Base-by-base conservation (phyloP, 1,284 basidiomycete species). In the Ganoderma resinaceum region DNA sequence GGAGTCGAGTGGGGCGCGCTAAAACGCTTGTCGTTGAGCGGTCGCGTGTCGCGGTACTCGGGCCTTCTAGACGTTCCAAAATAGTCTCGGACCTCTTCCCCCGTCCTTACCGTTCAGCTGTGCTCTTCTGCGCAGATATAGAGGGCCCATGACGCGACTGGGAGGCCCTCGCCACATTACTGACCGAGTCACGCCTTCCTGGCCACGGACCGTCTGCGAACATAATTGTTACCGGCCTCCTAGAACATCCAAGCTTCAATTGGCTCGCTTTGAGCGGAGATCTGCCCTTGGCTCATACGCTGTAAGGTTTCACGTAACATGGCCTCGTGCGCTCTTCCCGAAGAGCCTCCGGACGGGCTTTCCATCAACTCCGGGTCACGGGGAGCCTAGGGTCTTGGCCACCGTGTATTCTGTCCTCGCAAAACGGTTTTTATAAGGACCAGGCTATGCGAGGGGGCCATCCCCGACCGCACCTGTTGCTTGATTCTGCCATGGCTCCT, bases 321-420 rank as follows among this genome's bases (percentile, higher is more conserved):
- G 46, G 29, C 43, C 62, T 58, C 67, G 67, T 65, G 57, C 40
- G 52, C 40, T 38, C 59, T 40, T 62, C 53, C 65, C 68, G 65
- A 70, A 42, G 53, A 65, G 33, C 60, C 53, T 35, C 65, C 62
- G 68, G 42, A 20, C n/a, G 29, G 8, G 43, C 61, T 38, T 49
- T 6, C 61, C 23, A 58, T 42, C 52, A 46, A 57, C 31, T 29
- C 35, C 2, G 16, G 49, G 49, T 69, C 68, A 69, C 59, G 63
- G 57, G 68, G 68, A n/a, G 31, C 31, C 14, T 11, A 8, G 11
- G 31, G 18, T 63, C 26, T 53, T 42, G 16, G 40, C 26, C 16
- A 23, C 18, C 20, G 26, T 31, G 35, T 35, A 12, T 42, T 12
- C 23, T 46, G 18, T 58, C 53, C n/a, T 16, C 29, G 37, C 61